Conservation (phyloP, 1,139 yeast species). For the Taphrina populina region DNA sequence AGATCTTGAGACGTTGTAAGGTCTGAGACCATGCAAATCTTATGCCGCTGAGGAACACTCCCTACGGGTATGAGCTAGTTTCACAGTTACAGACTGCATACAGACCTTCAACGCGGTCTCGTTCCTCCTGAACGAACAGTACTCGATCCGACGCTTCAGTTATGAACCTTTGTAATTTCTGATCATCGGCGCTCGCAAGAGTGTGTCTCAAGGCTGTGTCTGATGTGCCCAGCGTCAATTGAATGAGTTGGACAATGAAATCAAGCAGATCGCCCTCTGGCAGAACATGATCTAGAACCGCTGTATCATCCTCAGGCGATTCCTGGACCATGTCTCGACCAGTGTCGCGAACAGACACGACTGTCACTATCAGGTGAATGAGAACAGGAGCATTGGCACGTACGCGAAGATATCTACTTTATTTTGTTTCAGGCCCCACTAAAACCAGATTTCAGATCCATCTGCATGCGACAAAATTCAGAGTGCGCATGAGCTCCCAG, state of each 20-base stretch:
- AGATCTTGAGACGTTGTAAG: slow-evolving; percentile 9
- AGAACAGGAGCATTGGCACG: too few species aligned
- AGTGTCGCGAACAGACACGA: neutral
- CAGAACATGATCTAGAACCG: neutral
- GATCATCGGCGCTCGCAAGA: neutral
- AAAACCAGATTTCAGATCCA: too few species aligned
- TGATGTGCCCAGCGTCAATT: slow-evolving; percentile 12
- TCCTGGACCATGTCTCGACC: neutral
- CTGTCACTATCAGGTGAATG: too few species aligned
- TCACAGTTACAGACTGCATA: neutral
- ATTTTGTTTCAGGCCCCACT: too few species aligned
- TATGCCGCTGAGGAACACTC: neutral
- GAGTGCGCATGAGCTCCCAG: too few species aligned
- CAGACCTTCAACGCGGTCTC: neutral
- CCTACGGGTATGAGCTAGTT: neutral
- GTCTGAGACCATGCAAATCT: slow-evolving; percentile 7
- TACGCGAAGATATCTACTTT: too few species aligned
- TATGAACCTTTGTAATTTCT: slow-evolving; percentile 9
- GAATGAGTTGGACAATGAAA: neutral
- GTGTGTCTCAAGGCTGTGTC: neutral
- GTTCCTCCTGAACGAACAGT: slow-evolving; percentile 10
- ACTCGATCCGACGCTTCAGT: slow-evolving; percentile 7
- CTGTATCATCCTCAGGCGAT: neutral
- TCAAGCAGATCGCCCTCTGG: neutral
- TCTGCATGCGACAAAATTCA: too few species aligned